Conservation (phyloP, 257 asterid species). For the Nicotiana undulata region DNA sequence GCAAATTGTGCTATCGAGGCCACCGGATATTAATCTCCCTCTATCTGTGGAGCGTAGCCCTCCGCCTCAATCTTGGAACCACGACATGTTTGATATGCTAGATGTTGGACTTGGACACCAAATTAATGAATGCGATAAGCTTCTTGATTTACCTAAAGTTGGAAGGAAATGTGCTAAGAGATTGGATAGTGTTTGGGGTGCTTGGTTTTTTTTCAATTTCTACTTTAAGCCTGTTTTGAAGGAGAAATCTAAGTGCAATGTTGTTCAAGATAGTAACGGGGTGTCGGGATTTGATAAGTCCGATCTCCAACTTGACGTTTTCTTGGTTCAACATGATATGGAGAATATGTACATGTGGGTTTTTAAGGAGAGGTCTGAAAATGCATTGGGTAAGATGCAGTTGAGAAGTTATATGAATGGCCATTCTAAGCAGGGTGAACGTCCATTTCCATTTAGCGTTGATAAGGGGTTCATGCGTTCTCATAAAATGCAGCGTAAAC, state of each 20-base stretch:
- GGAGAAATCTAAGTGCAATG: conserved; percentile 50
- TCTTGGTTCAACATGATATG: conserved; percentile 72
- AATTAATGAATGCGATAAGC: conserved; percentile 39
- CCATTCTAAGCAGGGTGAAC: conserved; percentile 61
- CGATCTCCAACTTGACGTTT: conserved; percentile 54
- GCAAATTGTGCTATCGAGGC: conserved; percentile 38
- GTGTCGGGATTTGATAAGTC: conserved; percentile 57
- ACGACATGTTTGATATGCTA: conserved; percentile 50
- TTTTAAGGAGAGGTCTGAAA: conserved; percentile 72
- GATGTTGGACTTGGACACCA: conserved; percentile 59
- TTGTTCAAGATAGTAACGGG: conserved; percentile 46
- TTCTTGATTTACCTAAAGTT: conserved; percentile 33
- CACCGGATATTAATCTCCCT: conserved; percentile 70
- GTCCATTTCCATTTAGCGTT: conserved; percentile 53
- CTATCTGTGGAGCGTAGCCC: conserved; percentile 58
- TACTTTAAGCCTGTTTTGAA: conserved; percentile 68
- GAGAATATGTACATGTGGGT: conserved; percentile 89
- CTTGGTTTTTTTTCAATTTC: conserved; percentile 72
- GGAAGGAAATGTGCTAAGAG: conserved; percentile 52
- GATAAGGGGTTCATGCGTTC: conserved; percentile 65
- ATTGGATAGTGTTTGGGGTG: conserved; percentile 72
- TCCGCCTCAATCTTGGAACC: conserved; percentile 50
- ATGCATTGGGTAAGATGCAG: conserved; percentile 73
- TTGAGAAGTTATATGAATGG: conserved; percentile 77
- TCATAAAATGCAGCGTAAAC: conserved; percentile 63